Base-by-base conservation (phyloP, 192 early-diverging fungal species). In the Coemansia sp. region DNA sequence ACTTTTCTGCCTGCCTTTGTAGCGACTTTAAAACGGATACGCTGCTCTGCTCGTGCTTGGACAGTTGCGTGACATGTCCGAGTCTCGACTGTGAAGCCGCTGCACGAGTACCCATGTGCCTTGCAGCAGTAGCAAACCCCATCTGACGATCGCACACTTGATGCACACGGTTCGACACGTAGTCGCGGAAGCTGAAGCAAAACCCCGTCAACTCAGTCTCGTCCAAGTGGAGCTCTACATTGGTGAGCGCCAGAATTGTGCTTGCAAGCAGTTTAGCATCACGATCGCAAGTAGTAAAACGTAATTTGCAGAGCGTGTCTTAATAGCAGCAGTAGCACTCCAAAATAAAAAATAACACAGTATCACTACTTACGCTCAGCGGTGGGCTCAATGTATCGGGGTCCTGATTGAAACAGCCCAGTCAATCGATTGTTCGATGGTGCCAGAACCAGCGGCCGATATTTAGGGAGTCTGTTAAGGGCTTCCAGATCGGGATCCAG, bases 381-480 rank as follows among this genome's bases (percentile, higher is more conserved):
- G 7, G 80, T 77, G 34, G 80, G 80, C 72, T 83, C 80, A n/a
- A 83, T 74, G 63, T 83, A 83, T 5, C 80, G 80, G 11, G 67
- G 56, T 3, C 76, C 80, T 13, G 67, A 46, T 17, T 83, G 75
- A 31, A 83, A 83, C 2, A 83, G 72, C 29, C 80, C 80, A 20
- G 75, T 61, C n/a, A 83, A 64, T 2, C 80, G 80, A 58, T 70
- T 78, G 59, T 74, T 75, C 15, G 75, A 63, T 6, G 80, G 80
- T 4, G 76, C 80, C 60, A 83, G 51, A 29, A 83, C 80, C 46
- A 78, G 71, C 17, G 80, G 80, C 13, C 80, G 71, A 61, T 69
- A 83, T 22, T 61, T 58, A 13, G 80, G 76, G 24, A 84, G 66
- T 38, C 55, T 62, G 71, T 84, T 84, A 5, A 84, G 64, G 10